Conservation (phyloP, 2,329 filamentous ascomycete species). For the Talaromyces sp. region DNA sequence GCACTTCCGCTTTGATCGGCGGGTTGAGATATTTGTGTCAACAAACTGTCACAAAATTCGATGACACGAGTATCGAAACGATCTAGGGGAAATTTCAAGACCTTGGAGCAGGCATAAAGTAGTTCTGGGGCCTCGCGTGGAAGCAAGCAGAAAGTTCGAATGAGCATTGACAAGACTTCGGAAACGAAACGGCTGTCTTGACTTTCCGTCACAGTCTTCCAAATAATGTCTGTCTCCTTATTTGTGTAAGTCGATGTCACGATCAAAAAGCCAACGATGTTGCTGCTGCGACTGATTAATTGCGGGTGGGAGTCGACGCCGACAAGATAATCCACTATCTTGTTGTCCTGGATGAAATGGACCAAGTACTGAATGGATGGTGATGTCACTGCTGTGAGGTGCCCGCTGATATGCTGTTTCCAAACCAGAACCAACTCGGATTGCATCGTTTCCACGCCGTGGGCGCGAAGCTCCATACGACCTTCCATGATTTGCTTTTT, state of each 20-base stretch:
- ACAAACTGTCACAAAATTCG: slow-evolving; percentile 61
- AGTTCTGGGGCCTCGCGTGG: slow-evolving; percentile 49
- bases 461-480: slow-evolving; percentile 87
- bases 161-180: slow-evolving; percentile 72
- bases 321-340: slow-evolving; percentile 82
- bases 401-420: slow-evolving; percentile 56
- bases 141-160: slow-evolving; percentile 51
- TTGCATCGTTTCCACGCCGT: slow-evolving; percentile 75
- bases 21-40: slow-evolving; percentile 53
- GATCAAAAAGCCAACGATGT: slow-evolving; percentile 84
- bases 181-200: slow-evolving; percentile 84
- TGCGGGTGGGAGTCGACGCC: slow-evolving; percentile 91
- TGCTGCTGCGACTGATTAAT: slow-evolving; percentile 76
- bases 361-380: slow-evolving; percentile 69
- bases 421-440: slow-evolving; percentile 69
- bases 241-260: slow-evolving; percentile 74
- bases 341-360: slow-evolving; percentile 67
- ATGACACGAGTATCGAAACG: slow-evolving; percentile 65
- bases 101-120: slow-evolving; percentile 71
- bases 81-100: slow-evolving; percentile 65
- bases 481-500: slow-evolving; percentile 76
- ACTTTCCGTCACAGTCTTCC: slow-evolving; percentile 78
- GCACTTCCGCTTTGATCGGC: slow-evolving; percentile 17
- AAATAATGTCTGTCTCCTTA: slow-evolving; percentile 76
- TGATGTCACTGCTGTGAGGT: slow-evolving; percentile 47